phyloP scores from a whole-genome alignment of 768 basidiomycete species.

The Auricularia cornea region DNA sequence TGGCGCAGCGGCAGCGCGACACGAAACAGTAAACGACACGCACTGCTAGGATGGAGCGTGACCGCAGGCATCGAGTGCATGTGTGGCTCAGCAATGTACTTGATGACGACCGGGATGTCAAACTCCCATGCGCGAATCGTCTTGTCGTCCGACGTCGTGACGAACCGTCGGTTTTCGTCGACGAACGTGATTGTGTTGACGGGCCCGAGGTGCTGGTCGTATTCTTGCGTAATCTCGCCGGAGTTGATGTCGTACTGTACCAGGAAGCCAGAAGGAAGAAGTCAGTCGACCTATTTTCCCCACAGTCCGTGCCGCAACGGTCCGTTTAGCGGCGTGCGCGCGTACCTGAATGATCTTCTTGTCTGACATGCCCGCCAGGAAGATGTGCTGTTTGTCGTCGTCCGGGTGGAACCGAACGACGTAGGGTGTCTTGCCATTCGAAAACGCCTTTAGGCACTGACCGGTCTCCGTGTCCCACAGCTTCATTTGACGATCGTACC shows the following conservation, averaged over 20 bases:
- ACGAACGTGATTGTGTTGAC: conserved; percentile 99
- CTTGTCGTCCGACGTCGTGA: conserved; percentile 98
- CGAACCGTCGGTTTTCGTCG: conserved; percentile 93
- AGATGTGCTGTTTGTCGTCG: conserved; percentile 90
- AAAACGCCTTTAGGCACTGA: conserved; percentile 92
- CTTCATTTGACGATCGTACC: conserved; percentile 96
- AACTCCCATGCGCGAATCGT: conserved; percentile 99
- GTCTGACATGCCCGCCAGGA: conserved; percentile 97
- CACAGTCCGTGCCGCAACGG: not conserved
- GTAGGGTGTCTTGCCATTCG: conserved; percentile 96
- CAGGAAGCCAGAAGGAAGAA: not conserved
- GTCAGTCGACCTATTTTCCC: not conserved
- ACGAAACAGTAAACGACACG: conserved; percentile 27
- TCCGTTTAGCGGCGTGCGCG: not conserved
- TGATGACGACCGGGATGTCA: conserved; percentile 98
- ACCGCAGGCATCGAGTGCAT: conserved; percentile 99
- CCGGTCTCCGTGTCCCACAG: conserved; percentile 99
- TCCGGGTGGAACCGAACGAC: conserved; percentile 95
- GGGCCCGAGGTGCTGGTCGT: conserved; percentile 96
- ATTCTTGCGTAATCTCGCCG: conserved; percentile 94
- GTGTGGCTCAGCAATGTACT: conserved; percentile 97
- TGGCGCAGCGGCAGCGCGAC: not conserved
- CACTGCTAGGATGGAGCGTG: conserved; percentile 89
- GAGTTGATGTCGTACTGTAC: conserved; percentile 88
- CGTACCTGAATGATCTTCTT: conserved; percentile 97